phyloP scores from a whole-genome alignment of 2,329 filamentous ascomycete species.

The Fusarium pseudograminearum region DNA sequence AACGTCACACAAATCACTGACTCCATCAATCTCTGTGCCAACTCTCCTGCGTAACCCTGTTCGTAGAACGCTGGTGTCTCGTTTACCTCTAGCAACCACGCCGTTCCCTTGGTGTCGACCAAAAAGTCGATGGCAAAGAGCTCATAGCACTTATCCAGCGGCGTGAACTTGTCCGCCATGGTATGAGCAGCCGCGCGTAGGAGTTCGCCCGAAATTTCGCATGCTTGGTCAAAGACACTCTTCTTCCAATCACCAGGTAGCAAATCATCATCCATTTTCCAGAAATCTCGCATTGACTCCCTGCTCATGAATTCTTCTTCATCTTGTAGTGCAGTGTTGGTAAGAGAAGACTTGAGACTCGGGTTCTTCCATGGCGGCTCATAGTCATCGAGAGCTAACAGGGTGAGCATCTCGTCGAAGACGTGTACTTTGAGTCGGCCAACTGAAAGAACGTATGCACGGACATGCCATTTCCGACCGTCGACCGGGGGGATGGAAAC shows the following conservation, averaged over 20 bases:
- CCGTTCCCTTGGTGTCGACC: slow-evolving; percentile 49
- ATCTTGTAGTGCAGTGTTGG: slow-evolving; percentile 55
- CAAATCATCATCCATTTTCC: slow-evolving; percentile 47
- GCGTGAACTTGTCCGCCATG: slow-evolving; percentile 56
- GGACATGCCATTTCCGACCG: slow-evolving; percentile 53
- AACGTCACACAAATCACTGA: slow-evolving; percentile 51
- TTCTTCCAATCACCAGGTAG: slow-evolving; percentile 52
- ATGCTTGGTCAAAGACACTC: slow-evolving; percentile 52
- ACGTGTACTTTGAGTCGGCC: slow-evolving; percentile 55
- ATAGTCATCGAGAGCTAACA: slow-evolving; percentile 53
- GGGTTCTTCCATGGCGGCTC: slow-evolving; percentile 54
- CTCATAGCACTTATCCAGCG: slow-evolving; percentile 54
- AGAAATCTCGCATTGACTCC: slow-evolving; percentile 54
- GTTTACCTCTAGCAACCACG: slow-evolving; percentile 55
- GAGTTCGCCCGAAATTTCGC: slow-evolving; percentile 51
- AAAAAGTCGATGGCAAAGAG: slow-evolving; percentile 55
- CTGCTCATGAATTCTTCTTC: slow-evolving; percentile 50
- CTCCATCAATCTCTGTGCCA: slow-evolving; percentile 53
- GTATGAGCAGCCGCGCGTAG: slow-evolving; percentile 53
- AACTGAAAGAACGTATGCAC: slow-evolving; percentile 53
- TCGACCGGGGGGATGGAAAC: slow-evolving; percentile 49
- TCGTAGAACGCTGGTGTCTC: slow-evolving; percentile 56
- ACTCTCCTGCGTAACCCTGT: slow-evolving; percentile 50
- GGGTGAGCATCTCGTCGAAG: slow-evolving; percentile 53
- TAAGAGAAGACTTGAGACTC: slow-evolving; percentile 51